Base-by-base conservation (phyloP, 257 asterid genomes). In the Haberlea rhodopensis region DNA sequence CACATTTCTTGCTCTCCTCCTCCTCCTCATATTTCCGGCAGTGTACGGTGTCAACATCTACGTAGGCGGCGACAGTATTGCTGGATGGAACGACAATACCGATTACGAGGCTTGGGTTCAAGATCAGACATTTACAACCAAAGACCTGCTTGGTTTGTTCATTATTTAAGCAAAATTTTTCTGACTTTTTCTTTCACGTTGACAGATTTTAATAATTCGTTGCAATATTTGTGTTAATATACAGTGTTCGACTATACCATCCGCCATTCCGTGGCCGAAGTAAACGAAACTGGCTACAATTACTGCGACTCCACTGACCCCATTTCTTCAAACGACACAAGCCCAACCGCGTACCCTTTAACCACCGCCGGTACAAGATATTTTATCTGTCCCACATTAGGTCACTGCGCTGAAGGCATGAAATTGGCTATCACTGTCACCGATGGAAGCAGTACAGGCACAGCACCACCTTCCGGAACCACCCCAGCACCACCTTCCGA, bases 381-480 rank as follows among this genome's bases (percentile, higher is more conserved):
- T 75, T 90, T 83, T 25, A 27, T 84, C 0, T 90, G 97, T 52
- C 74, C 88, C 3, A 54, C 69, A 25, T 32, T 74, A 31, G 59
- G 62, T 60, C 97, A 90, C 71, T 90, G 97, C 51, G 13, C 5
- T 11, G 65, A 55, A 23, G 95, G 96, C 13, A 76, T 79, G 90
- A 85, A 78, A 55, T 43, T 87, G 57, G 53, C 82, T 0, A 65
- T 89, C 74, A 84, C 57, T 25, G 86, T 79, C 52, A 60, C 53
- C 10, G 72, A 57, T 1, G 85, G 80, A 6, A 54, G 61, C 67
- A 26, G 65, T 57, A 23, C 71, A n/a, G 71, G 62, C 45, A 52
- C 64, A 6, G 59, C 87, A 1, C 46, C 86, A 0, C 72, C 79
- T 0, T 71, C 79, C 4, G 20, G 62, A 3, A 48, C 37, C 48